Evolutionary conservation across 1,139 yeast genomes (phyloP), one percentile per base, ranked within the genome.

Genomic region (Pichia sp.): DNA sequence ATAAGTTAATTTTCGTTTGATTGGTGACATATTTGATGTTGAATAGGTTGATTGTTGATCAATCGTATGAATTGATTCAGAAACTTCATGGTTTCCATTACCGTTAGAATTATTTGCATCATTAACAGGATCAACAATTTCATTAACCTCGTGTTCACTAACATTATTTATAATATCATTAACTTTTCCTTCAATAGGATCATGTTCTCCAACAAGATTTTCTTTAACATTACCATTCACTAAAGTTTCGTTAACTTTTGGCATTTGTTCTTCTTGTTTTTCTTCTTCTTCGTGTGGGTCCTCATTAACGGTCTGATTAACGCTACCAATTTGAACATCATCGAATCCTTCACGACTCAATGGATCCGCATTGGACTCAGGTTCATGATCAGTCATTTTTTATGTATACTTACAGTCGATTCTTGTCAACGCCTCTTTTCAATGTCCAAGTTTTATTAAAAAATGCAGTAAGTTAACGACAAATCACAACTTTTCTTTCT

Each of bases 1-100:
- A 36, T 19, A 11, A 11, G 55, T 44, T 7, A 48, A 29, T 36
- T 49, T 42, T 31, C 53, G 42, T 45, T 50, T 55, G 5, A 45
- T 34, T 13, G 36, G 60, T 39, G 47, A 57, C 53, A 53, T 43
- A 22, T 51, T 43, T 2, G 50, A 43, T 7, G 46, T 34, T 11
- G 56, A 48, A 43, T 48, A 44, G 5, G 49, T 44, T 7, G 54
- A 48, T 27, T 45, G 54, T 16, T 51, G 36, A 49, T 53, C 44
- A 50, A 39, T 27, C 2, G 53, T 50, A 39, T 36, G 53, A 14
- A 53, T 29, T 13, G 56, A 53, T n/a, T 45, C 36, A 22, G 41
- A 38, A 13, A 18, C 25, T 31, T 50, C 53, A 18, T 25, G 28
- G 27, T 46, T 13, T 27, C 19, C 29, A 18, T 22, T 41, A 42